A percentile compares a stretch with the other conserved stretches of the same genome.
phyloP scores from a whole-genome alignment of 805 yeast species.

The Cyberlindnera amylophila region DNA sequence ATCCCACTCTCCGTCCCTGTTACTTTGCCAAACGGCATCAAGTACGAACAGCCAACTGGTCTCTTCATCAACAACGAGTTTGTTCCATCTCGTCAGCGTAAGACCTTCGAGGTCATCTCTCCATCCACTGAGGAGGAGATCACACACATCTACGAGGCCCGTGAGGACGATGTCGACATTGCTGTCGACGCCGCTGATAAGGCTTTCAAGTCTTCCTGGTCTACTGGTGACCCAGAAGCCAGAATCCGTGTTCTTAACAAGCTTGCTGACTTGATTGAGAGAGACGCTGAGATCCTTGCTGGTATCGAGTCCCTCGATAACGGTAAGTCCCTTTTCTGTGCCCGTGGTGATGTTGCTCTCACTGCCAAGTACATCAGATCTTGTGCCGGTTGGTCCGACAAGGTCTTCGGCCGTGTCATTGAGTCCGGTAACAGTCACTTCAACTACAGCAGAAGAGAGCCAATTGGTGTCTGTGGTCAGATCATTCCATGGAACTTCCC shows the following conservation, averaged over 20 bases:
- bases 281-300: slow-evolving; percentile 69
- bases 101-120: slow-evolving; percentile 57
- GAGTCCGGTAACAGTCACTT: slow-evolving; percentile 64
- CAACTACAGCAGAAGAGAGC: slow-evolving; percentile 69
- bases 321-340: slow-evolving; percentile 76
- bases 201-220: slow-evolving; percentile 75
- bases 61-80: slow-evolving; percentile 78
- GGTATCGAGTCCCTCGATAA: slow-evolving; percentile 84
- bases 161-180: slow-evolving; percentile 67
- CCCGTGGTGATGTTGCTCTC: slow-evolving; percentile 73
- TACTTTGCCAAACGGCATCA: slow-evolving; percentile 69
- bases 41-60: slow-evolving; percentile 78
- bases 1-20: slow-evolving; percentile 44
- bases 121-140: slow-evolving; percentile 76
- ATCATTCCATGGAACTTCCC: slow-evolving; percentile 96
- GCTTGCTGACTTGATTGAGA: slow-evolving; percentile 77
- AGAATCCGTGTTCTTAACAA: slow-evolving; percentile 62
- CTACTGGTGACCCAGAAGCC: slow-evolving; percentile 58
- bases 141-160: slow-evolving; percentile 69
- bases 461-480: slow-evolving; percentile 85
- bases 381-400: slow-evolving; percentile 81
- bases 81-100: slow-evolving; percentile 54
- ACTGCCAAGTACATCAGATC: slow-evolving; percentile 72
- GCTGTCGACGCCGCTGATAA: slow-evolving; percentile 84
- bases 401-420: slow-evolving; percentile 52